Base-by-base conservation (phyloP, 176 grass and related monocot genomes). In the Eleusine coracana region DNA sequence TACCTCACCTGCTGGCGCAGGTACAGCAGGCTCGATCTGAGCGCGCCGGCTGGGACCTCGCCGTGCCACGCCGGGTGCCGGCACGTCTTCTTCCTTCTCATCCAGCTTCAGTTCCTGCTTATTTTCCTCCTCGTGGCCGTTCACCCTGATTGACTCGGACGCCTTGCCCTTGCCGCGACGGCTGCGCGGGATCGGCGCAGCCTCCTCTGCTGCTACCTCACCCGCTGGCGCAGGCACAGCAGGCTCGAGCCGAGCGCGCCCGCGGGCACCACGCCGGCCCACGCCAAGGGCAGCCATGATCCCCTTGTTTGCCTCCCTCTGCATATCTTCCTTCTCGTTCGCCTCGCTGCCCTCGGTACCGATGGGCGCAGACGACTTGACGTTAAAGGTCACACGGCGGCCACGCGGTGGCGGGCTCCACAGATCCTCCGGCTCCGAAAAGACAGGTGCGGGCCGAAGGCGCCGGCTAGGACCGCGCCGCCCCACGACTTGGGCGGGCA, bases 371-470 rank as follows among this genome's bases (percentile, higher is more conserved):
- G 29, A 20, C 5, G 76, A 70, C 21, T 34, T 82, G 49, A 42
- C 15, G 3, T 36, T 5, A n/a, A 73, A 73, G 11, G 23, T 14
- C 10, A 13, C 25, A 4, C 72, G 69, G 34, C 69, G 54, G 5
- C 51, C 64, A 36, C 58, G 61, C 1, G 66, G 71, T 17, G 59
- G 56, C 6, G 36, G 80, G 79, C 71, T 86, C 23, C 64, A 41
- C 34, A 75, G n/a, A 9, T 81, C 74, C 31, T 71, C 82, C 1
- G 28, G 65, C 13, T 37, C 70, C 29, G 38, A 27, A 7, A 25
- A 20, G 7, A 48, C 39, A 49, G 68, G 21, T 17, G 63, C 76
- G 2, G 15, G 25, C 20, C 14, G 72, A 29, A 56, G 7, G 1
- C 66, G 78, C 0, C 72, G 44, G 23, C 18, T 70, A 36, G 65